Percentiles rank a stretch among this genome's conserved stretches.
These are phyloP conservation scores for Flaveria sonorensis DNA, from an alignment of 129 eudicot species.

Conservation along the genomic window DNA sequence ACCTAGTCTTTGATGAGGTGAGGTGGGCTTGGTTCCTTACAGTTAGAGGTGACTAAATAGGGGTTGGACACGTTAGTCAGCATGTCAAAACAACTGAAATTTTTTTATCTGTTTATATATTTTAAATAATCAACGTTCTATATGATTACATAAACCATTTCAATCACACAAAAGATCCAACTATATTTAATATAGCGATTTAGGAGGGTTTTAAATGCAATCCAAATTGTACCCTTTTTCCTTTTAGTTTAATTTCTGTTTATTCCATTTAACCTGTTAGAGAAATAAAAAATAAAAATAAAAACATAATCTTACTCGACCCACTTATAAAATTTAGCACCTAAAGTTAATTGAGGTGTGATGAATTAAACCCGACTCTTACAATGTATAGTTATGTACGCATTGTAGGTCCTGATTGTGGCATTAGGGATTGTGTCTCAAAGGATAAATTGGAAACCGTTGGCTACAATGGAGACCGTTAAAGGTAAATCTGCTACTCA, in stretches of 20 bases:
- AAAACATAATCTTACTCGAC: not conserved
- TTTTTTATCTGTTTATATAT: not conserved
- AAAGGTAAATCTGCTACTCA: slow-evolving; percentile 53
- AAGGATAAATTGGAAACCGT: slow-evolving; percentile 79
- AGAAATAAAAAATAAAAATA: not conserved
- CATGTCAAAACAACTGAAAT: not conserved
- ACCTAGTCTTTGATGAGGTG: slow-evolving; percentile 93
- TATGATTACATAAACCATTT: not conserved
- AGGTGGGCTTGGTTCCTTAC: slow-evolving; percentile 20
- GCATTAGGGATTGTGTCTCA: slow-evolving; percentile 94
- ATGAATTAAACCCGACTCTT: not conserved
- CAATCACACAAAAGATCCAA: not conserved
- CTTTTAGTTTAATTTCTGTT: not conserved
- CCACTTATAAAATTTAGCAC: not conserved
- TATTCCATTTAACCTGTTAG: not conserved
- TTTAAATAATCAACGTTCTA: not conserved
- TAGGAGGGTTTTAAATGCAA: not conserved
- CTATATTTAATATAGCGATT: not conserved
- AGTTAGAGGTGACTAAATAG: not conserved
- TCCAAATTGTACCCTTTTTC: not conserved
- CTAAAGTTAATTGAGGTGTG: not conserved
- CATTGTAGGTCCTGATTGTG: slow-evolving; percentile 72
- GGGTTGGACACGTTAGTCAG: not conserved
- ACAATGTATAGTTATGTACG: not conserved
- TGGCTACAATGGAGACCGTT: slow-evolving; percentile 83